Evolutionary conservation across 1,139 yeast species (phyloP).

Genomic region (Pichia sp.): DNA sequence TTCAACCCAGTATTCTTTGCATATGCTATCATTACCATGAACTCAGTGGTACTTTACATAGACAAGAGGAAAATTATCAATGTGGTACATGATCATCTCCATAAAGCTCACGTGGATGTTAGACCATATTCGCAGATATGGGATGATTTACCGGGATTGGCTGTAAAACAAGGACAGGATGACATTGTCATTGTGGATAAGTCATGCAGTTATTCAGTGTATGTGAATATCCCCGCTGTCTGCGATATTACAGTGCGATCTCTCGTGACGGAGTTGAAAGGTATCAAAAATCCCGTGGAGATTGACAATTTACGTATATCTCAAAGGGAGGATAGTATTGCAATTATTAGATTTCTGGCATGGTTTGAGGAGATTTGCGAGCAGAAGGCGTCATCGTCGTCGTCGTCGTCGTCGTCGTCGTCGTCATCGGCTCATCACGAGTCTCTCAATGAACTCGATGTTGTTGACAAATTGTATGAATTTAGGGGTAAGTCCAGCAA

Average conservation of each 20-base stretch:
- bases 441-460: constrained; percentile 38
- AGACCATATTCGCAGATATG: constrained; percentile 39
- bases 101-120: constrained; percentile 28
- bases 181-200: constrained; percentile 35
- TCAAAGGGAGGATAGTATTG: constrained; percentile 49
- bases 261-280: constrained; percentile 35
- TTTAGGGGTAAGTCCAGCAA: constrained; percentile 38
- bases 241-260: constrained; percentile 21
- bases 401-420: constrained; percentile 33
- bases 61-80: constrained; percentile 31
- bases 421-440: constrained; percentile 25
- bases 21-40: constrained; percentile 34
- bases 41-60: constrained; percentile 33
- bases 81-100: constrained; percentile 27
- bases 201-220: constrained; percentile 46
- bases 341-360: constrained; percentile 42
- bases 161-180: too few species aligned
- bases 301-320: constrained; percentile 42
- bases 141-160: constrained; percentile 32
- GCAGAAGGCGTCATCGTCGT: too few species aligned
- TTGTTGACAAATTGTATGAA: constrained; percentile 37
- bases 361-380: constrained; percentile 49
- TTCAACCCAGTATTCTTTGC: constrained; percentile 47
- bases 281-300: constrained; percentile 42
- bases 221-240: constrained; percentile 32